A percentile compares a stretch with the other conserved stretches of the same genome.
Evolutionary conservation across 257 asterid genomes (phyloP).

Genomic region (Fraxinus pennsylvanica): DNA sequence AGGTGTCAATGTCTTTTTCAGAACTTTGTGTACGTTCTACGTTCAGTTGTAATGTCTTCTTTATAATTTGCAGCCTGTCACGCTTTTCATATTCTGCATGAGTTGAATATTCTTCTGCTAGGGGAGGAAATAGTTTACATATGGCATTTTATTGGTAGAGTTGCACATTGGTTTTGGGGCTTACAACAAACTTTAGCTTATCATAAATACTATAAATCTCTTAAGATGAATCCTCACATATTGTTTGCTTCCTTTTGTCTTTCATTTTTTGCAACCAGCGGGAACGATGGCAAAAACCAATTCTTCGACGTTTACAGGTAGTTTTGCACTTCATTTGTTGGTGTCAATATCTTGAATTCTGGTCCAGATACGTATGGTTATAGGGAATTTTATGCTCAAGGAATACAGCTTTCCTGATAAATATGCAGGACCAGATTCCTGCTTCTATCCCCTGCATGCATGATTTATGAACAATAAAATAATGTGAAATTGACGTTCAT

Average conservation of each 20-base stretch:
- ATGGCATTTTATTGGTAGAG: background rate
- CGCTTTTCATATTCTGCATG: background rate
- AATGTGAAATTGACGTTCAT: background rate
- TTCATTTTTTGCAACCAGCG: constrained; percentile 58
- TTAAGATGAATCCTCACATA: constrained; percentile 23
- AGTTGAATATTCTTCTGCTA: background rate
- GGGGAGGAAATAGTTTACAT: background rate
- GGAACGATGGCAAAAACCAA: constrained; percentile 89
- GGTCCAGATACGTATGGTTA: background rate
- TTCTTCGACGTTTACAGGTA: constrained; percentile 96
- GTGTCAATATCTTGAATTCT: constrained; percentile 11
- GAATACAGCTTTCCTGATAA: constrained; percentile 17
- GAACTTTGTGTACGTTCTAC: background rate
- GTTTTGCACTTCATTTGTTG: constrained; percentile 25
- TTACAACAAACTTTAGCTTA: constrained; percentile 17
- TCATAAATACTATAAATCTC: constrained; percentile 12
- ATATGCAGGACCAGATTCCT: constrained; percentile 5
- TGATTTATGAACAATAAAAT: background rate
- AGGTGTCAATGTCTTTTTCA: no score
- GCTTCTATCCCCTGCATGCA: background rate
- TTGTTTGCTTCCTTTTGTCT: constrained; percentile 25
- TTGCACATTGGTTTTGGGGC: constrained; percentile 17
- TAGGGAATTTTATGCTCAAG: constrained; percentile 6
- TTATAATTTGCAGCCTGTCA: background rate
- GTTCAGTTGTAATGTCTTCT: background rate